Percentiles rank a stretch among this genome's conserved stretches.
Conservation (phyloP, 2,329 filamentous ascomycete genomes). For the Colletotrichum gigasporum region DNA sequence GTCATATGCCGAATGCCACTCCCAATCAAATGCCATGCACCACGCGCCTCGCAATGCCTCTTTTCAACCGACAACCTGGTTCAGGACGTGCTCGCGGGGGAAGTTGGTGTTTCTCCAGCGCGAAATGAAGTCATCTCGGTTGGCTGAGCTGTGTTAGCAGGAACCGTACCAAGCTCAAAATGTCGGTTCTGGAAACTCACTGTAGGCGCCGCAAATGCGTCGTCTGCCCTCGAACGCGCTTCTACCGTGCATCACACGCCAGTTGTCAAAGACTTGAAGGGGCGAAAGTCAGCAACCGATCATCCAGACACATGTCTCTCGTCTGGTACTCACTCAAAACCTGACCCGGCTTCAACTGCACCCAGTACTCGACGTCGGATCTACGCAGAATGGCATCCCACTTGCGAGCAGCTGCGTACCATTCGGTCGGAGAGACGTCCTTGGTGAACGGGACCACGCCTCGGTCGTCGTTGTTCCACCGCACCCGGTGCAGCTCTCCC, state of each 20-base stretch:
- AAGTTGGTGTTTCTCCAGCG: constrained; percentile 79
- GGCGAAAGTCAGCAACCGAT: constrained; percentile 30
- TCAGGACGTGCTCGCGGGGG: constrained; percentile 53
- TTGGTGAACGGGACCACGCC: constrained; percentile 70
- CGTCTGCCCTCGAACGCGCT: constrained; percentile 84
- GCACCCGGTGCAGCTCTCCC: constrained; percentile 64
- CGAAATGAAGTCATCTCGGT: constrained; percentile 83
- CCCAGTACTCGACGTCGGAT: constrained; percentile 76
- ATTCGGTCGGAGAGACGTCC: constrained; percentile 61
- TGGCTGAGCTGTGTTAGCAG: constrained; percentile 60
- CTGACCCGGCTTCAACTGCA: constrained; percentile 81
- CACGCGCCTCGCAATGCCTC: neutral
- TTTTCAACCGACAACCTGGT: constrained; percentile 29
- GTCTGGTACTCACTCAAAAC: constrained; percentile 72
- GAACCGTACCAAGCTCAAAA: too few relatives aligned
- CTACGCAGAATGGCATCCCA: constrained; percentile 77
- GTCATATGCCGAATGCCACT: neutral
- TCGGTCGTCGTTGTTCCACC: constrained; percentile 95
- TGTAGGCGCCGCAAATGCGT: constrained; percentile 91
- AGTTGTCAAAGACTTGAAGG: constrained; percentile 89
- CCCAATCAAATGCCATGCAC: neutral
- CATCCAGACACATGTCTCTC: neutral
- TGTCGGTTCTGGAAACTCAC: constrained; percentile 62
- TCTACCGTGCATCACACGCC: constrained; percentile 90
- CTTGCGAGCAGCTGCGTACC: constrained; percentile 83